A percentile compares a stretch with the other conserved stretches of the same genome.
Evolutionary conservation across 1,284 basidiomycete species (phyloP).

Genomic region (Ustilago loliicola): DNA sequence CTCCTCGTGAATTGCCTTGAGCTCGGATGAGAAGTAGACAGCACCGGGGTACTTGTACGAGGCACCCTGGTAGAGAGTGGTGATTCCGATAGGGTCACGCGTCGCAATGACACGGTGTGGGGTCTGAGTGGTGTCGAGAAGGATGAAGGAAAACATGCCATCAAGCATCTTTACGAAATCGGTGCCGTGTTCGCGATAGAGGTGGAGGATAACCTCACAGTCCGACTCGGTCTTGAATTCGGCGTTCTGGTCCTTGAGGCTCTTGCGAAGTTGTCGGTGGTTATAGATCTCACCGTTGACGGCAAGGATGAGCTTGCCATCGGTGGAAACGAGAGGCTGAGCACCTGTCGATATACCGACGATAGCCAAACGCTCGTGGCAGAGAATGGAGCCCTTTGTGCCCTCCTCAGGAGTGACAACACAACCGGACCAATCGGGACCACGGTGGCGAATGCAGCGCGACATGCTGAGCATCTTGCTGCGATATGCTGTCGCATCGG

Average conservation of each 20-base stretch:
- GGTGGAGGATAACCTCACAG: slow-evolving; percentile 91
- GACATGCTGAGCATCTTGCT: slow-evolving; percentile 69
- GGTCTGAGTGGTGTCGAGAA: slow-evolving; percentile 90
- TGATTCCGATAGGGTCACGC: slow-evolving; percentile 97
- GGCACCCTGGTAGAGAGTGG: slow-evolving; percentile 97
- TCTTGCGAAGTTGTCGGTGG: slow-evolving; percentile 84
- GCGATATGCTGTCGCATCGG: slow-evolving; percentile 66
- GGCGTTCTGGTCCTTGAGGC: slow-evolving; percentile 75
- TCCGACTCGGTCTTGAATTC: slow-evolving; percentile 98
- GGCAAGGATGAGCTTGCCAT: slow-evolving; percentile 86
- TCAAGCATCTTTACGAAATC: slow-evolving; percentile 77
- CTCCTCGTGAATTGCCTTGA: slow-evolving; percentile 91
- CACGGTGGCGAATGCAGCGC: slow-evolving; percentile 69
- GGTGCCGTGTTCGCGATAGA: slow-evolving; percentile 71
- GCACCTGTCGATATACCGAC: slow-evolving; percentile 99
- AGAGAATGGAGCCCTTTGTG: slow-evolving; percentile 68
- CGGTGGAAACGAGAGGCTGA: slow-evolving; percentile 90
- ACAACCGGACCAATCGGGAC: slow-evolving; percentile 70
- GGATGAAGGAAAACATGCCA: slow-evolving; percentile 98
- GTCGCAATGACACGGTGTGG: slow-evolving; percentile 94
- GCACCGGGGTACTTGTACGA: slow-evolving; percentile 85
- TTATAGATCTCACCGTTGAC: slow-evolving; percentile 99
- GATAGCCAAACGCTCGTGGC: slow-evolving; percentile 81
- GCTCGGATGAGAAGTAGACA: slow-evolving; percentile 93
- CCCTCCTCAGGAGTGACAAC: slow-evolving; percentile 61